Evolutionary conservation across 2,329 filamentous ascomycete genomes (phyloP).

Genomic region (Verticillium longisporum): DNA sequence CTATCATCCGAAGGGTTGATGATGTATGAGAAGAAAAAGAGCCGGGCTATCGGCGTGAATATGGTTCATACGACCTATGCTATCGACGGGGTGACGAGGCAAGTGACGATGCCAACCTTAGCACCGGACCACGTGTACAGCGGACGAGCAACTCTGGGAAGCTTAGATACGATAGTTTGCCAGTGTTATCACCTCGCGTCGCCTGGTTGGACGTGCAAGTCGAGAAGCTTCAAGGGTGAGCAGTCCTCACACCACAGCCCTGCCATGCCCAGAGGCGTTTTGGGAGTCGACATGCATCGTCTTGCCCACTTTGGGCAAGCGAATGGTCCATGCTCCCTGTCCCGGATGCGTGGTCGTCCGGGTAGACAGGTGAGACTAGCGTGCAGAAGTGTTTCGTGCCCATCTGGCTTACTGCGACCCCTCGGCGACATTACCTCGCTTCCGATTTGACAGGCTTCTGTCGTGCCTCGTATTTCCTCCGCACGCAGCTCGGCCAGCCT

Average conservation of each 20-base stretch:
- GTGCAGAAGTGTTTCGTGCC: neutral
- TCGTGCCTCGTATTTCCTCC: neutral
- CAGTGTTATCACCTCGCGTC: too few species aligned
- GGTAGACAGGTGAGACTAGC: neutral
- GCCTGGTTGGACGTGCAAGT: too few species aligned
- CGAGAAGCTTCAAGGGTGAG: neutral
- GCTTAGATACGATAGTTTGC: neutral
- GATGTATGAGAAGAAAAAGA: neutral
- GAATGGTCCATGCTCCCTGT: neutral
- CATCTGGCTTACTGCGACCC: neutral
- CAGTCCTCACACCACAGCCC: neutral
- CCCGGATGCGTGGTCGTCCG: neutral
- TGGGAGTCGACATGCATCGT: neutral
- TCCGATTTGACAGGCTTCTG: neutral
- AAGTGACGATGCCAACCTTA: neutral
- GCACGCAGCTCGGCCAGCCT: neutral
- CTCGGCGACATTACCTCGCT: neutral
- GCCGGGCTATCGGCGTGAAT: neutral
- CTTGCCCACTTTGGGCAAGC: neutral
- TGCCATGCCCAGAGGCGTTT: neutral
- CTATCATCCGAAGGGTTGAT: neutral
- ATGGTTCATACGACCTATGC: too few species aligned
- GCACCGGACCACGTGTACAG: neutral
- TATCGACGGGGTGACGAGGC: neutral
- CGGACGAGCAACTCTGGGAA: neutral